These are phyloP conservation scores for Silybum marianum DNA, from an alignment of 129 eudicot species.

Conservation along the genomic window DNA sequence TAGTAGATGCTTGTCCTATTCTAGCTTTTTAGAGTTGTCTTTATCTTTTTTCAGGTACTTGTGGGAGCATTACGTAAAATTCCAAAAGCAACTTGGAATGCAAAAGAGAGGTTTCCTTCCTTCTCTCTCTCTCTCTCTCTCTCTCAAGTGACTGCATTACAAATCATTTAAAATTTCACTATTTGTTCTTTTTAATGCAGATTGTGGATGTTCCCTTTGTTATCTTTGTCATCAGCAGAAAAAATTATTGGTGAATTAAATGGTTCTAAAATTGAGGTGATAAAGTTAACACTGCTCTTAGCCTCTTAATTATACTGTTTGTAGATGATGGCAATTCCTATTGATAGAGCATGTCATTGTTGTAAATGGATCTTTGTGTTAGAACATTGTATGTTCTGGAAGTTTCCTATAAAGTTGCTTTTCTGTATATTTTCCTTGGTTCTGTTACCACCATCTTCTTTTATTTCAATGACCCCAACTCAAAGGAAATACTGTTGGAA, in stretches of 20 bases:
- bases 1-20: neutral
- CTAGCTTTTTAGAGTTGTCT: slow-evolving; percentile 2
- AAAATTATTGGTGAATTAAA: slow-evolving; percentile 53
- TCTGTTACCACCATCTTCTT: neutral
- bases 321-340: neutral
- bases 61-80: slow-evolving; percentile 68
- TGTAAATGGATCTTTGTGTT: neutral
- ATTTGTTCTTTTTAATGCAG: slow-evolving; percentile 46
- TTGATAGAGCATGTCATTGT: neutral
- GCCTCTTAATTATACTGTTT: neutral
- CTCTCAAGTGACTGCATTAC: slow-evolving; percentile 11
- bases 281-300: neutral
- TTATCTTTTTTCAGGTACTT: slow-evolving; percentile 50
- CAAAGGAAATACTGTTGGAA: neutral
- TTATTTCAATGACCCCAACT: neutral
- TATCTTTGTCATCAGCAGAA: slow-evolving; percentile 71
- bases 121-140: slow-evolving; percentile 4
- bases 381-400: neutral
- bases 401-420: neutral
- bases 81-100: slow-evolving; percentile 83
- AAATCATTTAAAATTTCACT: neutral
- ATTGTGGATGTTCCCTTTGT: slow-evolving; percentile 88
- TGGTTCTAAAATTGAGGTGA: slow-evolving; percentile 67
- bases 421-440: neutral
- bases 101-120: slow-evolving; percentile 67